These are phyloP conservation scores for Taxillus chinensis DNA, from an alignment of 164 flowering plant genomes.

Conservation along the genomic window DNA sequence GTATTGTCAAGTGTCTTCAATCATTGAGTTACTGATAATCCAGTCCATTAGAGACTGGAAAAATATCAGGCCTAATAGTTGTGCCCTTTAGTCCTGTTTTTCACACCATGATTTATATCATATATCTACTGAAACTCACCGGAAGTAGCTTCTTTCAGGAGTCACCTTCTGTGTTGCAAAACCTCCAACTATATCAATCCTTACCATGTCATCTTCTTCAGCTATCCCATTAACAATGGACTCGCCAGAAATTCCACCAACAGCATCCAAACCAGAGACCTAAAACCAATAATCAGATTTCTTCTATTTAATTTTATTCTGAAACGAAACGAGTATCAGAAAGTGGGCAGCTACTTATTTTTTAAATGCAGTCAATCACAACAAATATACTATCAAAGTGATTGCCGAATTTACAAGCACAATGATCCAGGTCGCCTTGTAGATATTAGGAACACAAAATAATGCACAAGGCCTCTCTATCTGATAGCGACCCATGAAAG, in stretches of 20 bases:
- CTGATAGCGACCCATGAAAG: constrained; percentile 89
- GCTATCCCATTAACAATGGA: constrained; percentile 52
- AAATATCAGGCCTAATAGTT: too few species aligned
- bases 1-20: too few species aligned
- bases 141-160: constrained; percentile 58
- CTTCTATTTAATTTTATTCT: background rate
- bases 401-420: constrained; percentile 73
- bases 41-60: too few species aligned
- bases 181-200: constrained; percentile 79
- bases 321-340: background rate
- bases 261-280: constrained; percentile 41
- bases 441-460: constrained; percentile 56
- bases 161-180: constrained; percentile 76
- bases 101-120: background rate
- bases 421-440: constrained; percentile 56
- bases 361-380: background rate
- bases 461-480: constrained; percentile 71
- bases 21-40: too few species aligned
- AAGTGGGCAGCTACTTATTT: background rate
- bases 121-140: constrained; percentile 33
- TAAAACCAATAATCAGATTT: constrained; percentile 12
- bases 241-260: constrained; percentile 45
- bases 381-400: background rate
- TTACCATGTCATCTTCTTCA: constrained; percentile 52
- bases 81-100: too few species aligned